These are phyloP conservation scores for Ilyonectria robusta DNA, from an alignment of 2,329 filamentous ascomycete species.

Conservation along the genomic window DNA sequence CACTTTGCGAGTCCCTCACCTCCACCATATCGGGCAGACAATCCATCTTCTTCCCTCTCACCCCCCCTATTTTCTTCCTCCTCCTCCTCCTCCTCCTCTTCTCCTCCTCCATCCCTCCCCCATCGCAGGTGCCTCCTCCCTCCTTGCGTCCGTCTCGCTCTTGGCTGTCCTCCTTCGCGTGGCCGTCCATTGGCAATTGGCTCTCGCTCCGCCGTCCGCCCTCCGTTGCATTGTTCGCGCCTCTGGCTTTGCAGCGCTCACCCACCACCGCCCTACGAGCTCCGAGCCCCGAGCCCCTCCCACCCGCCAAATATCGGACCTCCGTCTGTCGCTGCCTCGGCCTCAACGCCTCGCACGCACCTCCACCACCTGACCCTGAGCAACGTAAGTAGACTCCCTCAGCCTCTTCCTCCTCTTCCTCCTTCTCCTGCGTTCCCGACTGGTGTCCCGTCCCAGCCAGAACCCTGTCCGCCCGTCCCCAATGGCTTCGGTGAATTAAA, in stretches of 20 bases:
- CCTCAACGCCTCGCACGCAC: slow-evolving; percentile 35
- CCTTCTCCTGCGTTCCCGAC: slow-evolving; percentile 18
- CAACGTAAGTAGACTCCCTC: slow-evolving; percentile 42
- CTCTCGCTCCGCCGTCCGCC: slow-evolving; percentile 24
- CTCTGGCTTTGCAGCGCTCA: slow-evolving; percentile 5
- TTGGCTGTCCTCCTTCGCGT: slow-evolving; percentile 13
- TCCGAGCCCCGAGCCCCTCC: slow-evolving; percentile 23
- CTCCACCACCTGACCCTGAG: slow-evolving; percentile 22
- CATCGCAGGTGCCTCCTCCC: slow-evolving; percentile 1
- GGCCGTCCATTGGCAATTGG: slow-evolving; percentile 40
- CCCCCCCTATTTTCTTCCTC: slow-evolving; percentile 20
- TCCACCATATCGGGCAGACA: slow-evolving; percentile 6
- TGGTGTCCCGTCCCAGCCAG: slow-evolving; percentile 7
- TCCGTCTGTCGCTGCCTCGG: slow-evolving; percentile 35
- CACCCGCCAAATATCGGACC: slow-evolving; percentile 25
- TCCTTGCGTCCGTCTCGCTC: slow-evolving; percentile 19
- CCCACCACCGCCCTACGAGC: slow-evolving; percentile 2
- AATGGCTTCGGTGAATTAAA: slow-evolving; percentile 41
- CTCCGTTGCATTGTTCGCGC: slow-evolving; percentile 36
- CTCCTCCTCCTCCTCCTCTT: slow-evolving; percentile 12
- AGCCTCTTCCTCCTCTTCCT: slow-evolving; percentile 30
- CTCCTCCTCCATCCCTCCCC: slow-evolving; percentile 18
- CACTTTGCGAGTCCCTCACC: slow-evolving; percentile 30
- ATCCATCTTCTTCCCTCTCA: slow-evolving; percentile 6
- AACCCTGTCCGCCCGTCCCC: slow-evolving; percentile 19